Percentiles rank a stretch among this genome's conserved stretches.
phyloP scores from a whole-genome alignment of 1,284 basidiomycete genomes.

The Cystobasidiaceae sp. region DNA sequence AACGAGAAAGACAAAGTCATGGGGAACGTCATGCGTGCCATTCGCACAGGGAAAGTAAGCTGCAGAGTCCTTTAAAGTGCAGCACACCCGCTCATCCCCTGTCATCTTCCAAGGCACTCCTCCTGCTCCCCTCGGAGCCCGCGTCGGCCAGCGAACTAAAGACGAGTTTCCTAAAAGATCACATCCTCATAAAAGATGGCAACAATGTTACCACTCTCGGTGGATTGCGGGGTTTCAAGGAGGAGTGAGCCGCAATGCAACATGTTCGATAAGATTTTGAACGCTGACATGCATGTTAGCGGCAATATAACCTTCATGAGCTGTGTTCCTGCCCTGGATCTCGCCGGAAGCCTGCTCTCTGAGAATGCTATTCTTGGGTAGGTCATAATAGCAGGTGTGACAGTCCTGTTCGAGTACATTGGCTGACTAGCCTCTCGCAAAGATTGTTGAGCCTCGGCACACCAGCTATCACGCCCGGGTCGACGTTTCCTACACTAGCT shows the following conservation, averaged over 20 bases:
- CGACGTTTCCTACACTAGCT: background rate
- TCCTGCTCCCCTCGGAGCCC: constrained; percentile 3
- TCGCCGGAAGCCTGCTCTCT: background rate
- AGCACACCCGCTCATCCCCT: background rate
- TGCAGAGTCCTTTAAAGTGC: background rate
- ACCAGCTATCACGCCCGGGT: background rate
- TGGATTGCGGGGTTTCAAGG: constrained; percentile 14
- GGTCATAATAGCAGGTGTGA: background rate
- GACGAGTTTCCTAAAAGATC: constrained; percentile 5
- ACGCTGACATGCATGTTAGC: background rate
- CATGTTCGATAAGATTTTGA: no score
- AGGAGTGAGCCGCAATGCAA: background rate
- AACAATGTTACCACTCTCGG: constrained; percentile 17
- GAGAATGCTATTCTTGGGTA: constrained; percentile 5
- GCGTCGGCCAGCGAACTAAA: constrained; percentile 1
- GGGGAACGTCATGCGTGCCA: constrained; percentile 16
- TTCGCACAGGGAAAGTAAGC: constrained; percentile 35
- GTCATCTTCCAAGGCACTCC: background rate
- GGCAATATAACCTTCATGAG: constrained; percentile 6
- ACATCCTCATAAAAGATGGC: constrained; percentile 24
- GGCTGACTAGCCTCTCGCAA: background rate
- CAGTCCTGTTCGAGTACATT: background rate
- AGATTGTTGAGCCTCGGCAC: constrained; percentile 9
- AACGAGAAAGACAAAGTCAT: constrained; percentile 18
- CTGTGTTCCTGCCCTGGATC: background rate